Base-by-base conservation (phyloP, 805 yeast species). In the Myxozyma melibiosi region DNA sequence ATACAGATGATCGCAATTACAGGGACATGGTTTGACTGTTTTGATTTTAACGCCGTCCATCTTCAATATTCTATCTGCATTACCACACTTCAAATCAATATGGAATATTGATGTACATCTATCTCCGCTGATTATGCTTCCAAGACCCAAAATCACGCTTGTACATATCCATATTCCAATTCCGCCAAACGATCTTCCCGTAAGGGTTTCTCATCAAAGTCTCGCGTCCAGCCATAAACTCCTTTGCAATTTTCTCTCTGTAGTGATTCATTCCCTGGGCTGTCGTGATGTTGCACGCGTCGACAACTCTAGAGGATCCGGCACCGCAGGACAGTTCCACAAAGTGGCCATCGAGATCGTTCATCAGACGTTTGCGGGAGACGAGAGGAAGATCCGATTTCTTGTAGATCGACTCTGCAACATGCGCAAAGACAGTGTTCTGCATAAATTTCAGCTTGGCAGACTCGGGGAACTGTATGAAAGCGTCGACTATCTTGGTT, bases 101-200 rank as follows among this genome's bases (percentile, higher is more conserved):
- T 20, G 5, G 22, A 25, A 18, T 25, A 14, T 31, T 9, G 14
- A 14, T 31, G 16, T 22, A 9, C 42, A 13, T 40, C 24, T 27
- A 18, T 27, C 16, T 28, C 18, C 30, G 42, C 25, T 38, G 45
- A 37, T 51, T 42, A 11, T n/a, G 45, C 31, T 39, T 49, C 63
- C 63, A 55, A 25, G 47, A 48, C 14, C 37, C 55, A 39, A 27
- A 31, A n/a, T 49, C 40, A 14, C 61, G 35, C 27, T 42, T 69
- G 67, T 83, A 92, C 65, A 84, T 73, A 70, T 94, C 98, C 85
- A 92, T 80, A 30, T 80, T 74, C 97, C 97, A 94, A 71, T 92
- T 92, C 70, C 86, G 88, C 98, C 97, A 94, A 1, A 94, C 98
- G 66, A 84, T 79, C 68, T 85, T 82, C 34, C 99, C 99, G 68